Evolutionary conservation across 805 yeast genomes (phyloP).

Genomic region (Starmerella apis): DNA sequence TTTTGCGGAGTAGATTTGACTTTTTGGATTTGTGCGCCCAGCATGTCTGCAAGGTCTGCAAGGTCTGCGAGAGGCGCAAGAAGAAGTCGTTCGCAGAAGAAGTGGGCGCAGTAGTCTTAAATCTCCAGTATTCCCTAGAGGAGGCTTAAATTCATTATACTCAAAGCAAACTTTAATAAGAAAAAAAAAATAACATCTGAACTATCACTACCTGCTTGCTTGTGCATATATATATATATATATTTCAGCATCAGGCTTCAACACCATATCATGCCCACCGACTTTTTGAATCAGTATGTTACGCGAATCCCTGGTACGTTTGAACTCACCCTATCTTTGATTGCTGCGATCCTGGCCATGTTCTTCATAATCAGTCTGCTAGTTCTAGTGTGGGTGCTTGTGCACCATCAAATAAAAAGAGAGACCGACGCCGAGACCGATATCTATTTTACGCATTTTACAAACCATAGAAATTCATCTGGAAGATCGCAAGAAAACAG

Average conservation of each 20-base stretch:
- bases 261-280: not conserved
- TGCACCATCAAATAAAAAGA: slow-evolving; percentile 1
- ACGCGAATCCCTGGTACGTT: not conserved
- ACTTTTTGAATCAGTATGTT: not conserved
- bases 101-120: too few species aligned
- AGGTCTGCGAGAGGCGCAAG: too few species aligned
- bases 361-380: slow-evolving; percentile 4
- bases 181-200: not conserved
- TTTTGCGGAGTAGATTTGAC: not conserved
- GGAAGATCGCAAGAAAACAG: too few species aligned
- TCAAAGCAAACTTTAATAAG: not conserved
- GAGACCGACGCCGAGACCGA: not conserved
- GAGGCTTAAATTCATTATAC: not conserved
- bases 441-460: not conserved
- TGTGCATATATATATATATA: not conserved
- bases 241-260: not conserved
- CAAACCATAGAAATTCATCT: too few species aligned
- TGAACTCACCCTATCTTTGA: not conserved
- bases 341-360: slow-evolving; percentile 10
- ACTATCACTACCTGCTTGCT: not conserved
- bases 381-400: slow-evolving; percentile 4
- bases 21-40: not conserved
- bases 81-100: too few species aligned
- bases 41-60: too few species aligned
- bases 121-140: too few species aligned